phyloP scores from a whole-genome alignment of 192 early-diverging fungal species.

The Backusella luteola region DNA sequence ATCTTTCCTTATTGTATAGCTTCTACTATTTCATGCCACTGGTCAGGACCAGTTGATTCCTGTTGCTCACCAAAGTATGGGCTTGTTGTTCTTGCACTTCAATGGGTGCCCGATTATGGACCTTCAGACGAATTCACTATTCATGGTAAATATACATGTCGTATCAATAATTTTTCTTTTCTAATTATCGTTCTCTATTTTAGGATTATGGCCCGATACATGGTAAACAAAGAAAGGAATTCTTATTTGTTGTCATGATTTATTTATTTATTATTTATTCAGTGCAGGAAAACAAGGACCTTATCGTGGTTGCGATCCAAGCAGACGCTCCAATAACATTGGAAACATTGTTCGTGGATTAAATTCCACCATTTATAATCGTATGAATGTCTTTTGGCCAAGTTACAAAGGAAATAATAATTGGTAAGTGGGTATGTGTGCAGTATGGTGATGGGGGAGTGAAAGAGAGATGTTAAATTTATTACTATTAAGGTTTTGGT shows the following conservation, averaged over 20 bases:
- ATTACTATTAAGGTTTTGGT: slow-evolving; percentile 35
- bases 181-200: background rate
- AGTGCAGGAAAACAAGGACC: slow-evolving; percentile 41
- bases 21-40: slow-evolving; percentile 30
- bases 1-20: background rate
- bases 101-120: slow-evolving; percentile 35
- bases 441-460: background rate
- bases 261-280: background rate
- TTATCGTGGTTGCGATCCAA: slow-evolving; percentile 60
- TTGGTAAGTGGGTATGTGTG: slow-evolving; percentile 22
- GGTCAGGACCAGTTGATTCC: slow-evolving; percentile 23
- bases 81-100: slow-evolving; percentile 30
- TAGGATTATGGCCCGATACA: slow-evolving; percentile 39
- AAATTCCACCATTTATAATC: slow-evolving; percentile 28
- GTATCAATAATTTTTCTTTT: background rate
- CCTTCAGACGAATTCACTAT: slow-evolving; percentile 41
- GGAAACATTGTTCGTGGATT: slow-evolving; percentile 41
- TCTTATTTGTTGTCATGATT: background rate
- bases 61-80: slow-evolving; percentile 38
- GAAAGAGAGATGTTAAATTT: background rate
- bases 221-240: slow-evolving; percentile 28
- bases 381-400: slow-evolving; percentile 41
- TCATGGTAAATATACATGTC: slow-evolving; percentile 25
- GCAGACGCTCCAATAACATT: slow-evolving; percentile 57
- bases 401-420: slow-evolving; percentile 76